Evolutionary conservation across 345 rosid genomes (phyloP), one percentile per base, ranked within the genome.

Genomic region (Rhizophora apiculata): DNA sequence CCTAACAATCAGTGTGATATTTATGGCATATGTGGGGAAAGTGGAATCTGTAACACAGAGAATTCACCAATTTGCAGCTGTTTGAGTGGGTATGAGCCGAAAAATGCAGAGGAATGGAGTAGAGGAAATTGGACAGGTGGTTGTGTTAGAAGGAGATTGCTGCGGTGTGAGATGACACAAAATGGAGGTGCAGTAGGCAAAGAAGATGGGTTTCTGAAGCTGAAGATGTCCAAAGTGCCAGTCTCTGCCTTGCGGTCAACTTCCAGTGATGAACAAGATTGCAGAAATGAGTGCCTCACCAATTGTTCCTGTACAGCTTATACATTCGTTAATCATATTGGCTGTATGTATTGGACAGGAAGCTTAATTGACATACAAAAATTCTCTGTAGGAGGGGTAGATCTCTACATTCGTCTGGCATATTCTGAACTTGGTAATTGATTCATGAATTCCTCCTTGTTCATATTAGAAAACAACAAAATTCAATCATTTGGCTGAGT

Each of bases 21-120:
- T 16, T 87, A 70, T 90, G 86, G 98, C 69, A 63, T 9, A 22
- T 82, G 62, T 93, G 96, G 65, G 96, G 98, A 27, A 70, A 78
- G 51, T 86, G 93, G 88, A 13, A 69, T 85, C 2, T 93, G 98
- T 67, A 70, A 78, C 52, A 37, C 16, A 6, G 56, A 56, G 0
- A 55, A 68, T 0, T 29, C 79, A 49, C 65, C 71, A 0, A 85
- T 67, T 43, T 90, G 98, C 66, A 68, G 73, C 8, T 88, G 96
- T 76, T 61, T 87, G 76, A 27, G 78, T 9, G 96, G 96, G 1
- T 93, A 83, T 70, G 74, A 27, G 30, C 84, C 85, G 0, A 74
- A 19, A 54, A 18, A 68, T 68, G 8, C 3, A 6, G 75, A 72
- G 60, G 78, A 81, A 46, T 79, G 82, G 86, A 68, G 10, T 0